Conservation (phyloP, 164 flowering plant genomes). For the Annona squamosa region DNA sequence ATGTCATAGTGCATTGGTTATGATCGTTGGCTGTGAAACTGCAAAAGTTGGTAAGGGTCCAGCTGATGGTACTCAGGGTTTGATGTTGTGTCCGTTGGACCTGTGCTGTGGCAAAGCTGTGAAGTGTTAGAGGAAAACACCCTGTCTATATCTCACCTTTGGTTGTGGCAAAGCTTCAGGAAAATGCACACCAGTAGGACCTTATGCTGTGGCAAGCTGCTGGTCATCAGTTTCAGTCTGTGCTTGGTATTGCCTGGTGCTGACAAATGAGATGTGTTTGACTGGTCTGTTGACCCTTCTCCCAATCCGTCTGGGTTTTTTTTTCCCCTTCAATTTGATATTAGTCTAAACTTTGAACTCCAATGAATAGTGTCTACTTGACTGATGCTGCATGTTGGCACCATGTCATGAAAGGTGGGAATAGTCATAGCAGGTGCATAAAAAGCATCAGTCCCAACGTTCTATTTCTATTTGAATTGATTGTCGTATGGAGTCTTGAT, state of each 20-base stretch:
- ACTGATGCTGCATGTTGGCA: slow-evolving; percentile 11
- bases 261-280: neutral
- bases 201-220: neutral
- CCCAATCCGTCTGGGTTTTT: too few species aligned
- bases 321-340: too few species aligned
- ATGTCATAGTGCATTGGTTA: slow-evolving; percentile 14
- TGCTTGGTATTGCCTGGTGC: slow-evolving; percentile 4
- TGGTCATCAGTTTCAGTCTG: slow-evolving; percentile 7
- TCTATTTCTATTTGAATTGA: too few species aligned
- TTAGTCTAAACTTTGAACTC: slow-evolving; percentile 9
- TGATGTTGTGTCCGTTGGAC: slow-evolving; percentile 21
- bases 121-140: too few species aligned
- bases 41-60: neutral
- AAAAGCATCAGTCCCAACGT: too few species aligned
- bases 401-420: too few species aligned
- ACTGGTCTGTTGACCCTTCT: too few species aligned
- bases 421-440: too few species aligned
- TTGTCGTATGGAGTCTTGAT: too few species aligned
- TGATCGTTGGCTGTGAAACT: neutral
- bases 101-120: too few species aligned
- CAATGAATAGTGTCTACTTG: slow-evolving; percentile 15
- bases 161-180: neutral
- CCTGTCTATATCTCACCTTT: too few species aligned
- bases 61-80: neutral
- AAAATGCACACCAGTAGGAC: too few species aligned